These are phyloP conservation scores for Tulasnella calospora DNA, from an alignment of 768 basidiomycete genomes.

Conservation along the genomic window DNA sequence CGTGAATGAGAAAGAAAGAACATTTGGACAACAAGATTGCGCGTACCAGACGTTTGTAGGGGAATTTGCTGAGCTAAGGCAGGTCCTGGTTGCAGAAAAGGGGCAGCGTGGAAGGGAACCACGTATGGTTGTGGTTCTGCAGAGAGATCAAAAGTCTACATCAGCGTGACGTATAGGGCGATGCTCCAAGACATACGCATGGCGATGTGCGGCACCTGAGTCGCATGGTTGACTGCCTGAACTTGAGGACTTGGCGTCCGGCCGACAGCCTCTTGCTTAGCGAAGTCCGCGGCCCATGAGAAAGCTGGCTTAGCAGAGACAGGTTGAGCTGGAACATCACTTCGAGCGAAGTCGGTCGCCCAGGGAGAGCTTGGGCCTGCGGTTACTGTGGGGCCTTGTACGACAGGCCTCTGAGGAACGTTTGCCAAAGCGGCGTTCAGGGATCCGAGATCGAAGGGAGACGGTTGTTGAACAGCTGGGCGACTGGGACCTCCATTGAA, in stretches of 20 bases:
- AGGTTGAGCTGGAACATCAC: neutral
- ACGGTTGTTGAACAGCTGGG: neutral
- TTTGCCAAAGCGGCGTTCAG: slow-evolving; percentile 19
- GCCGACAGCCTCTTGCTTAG: slow-evolving; percentile 12
- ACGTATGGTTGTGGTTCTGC: neutral
- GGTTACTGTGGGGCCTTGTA: neutral
- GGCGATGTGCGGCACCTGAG: neutral
- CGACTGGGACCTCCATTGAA: slow-evolving; percentile 39
- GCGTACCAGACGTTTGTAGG: neutral
- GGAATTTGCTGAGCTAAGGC: neutral
- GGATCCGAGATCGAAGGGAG: slow-evolving; percentile 21
- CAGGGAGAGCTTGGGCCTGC: neutral
- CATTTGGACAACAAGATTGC: neutral
- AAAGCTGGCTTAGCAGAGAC: neutral
- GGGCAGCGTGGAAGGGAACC: neutral
- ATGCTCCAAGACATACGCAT: neutral
- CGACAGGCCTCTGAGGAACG: neutral
- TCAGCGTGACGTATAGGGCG: neutral
- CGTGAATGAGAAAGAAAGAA: neutral
- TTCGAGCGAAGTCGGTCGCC: slow-evolving; percentile 8
- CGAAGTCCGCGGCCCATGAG: slow-evolving; percentile 28
- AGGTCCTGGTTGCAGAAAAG: neutral
- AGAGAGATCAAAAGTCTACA: neutral
- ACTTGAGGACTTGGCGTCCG: neutral
- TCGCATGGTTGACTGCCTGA: neutral